Percentiles rank a stretch among this genome's conserved stretches.
Conservation (phyloP, 345 rosid genomes). For the Eucalyptus erythrocorys region DNA sequence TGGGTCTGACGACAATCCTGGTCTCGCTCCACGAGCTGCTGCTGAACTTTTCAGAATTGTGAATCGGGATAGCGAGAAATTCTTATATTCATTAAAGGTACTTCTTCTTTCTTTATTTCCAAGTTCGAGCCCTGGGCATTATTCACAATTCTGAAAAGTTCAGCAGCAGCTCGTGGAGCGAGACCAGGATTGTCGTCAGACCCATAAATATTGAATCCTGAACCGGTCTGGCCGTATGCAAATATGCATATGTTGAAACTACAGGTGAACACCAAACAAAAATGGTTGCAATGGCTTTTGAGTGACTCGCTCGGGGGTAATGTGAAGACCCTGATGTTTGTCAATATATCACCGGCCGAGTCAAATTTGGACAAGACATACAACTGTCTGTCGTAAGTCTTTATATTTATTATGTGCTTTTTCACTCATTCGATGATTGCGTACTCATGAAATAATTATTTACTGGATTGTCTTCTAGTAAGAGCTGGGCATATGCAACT, state of each 20-base stretch:
- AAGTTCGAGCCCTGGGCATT: no score
- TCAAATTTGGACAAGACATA: constrained; percentile 78
- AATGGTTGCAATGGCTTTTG: constrained; percentile 83
- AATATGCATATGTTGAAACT: constrained; percentile 90
- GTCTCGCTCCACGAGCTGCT: constrained; percentile 73
- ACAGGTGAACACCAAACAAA: no score
- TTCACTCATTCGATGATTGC: background rate
- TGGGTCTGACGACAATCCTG: constrained; percentile 65
- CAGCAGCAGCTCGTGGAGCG: constrained; percentile 73
- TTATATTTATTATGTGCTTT: background rate
- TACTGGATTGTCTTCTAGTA: background rate
- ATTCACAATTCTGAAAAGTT: constrained; percentile 54
- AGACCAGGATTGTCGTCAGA: constrained; percentile 65
- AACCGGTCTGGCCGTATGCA: constrained; percentile 97
- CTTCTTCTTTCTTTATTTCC: no score
- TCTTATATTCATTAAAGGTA: constrained; percentile 79
- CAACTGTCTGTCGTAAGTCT: constrained; percentile 66
- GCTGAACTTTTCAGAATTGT: constrained; percentile 71
- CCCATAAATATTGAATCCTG: constrained; percentile 92
- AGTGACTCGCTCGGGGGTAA: constrained; percentile 94
- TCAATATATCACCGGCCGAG: constrained; percentile 72
- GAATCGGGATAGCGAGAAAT: constrained; percentile 59
- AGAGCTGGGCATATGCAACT: background rate
- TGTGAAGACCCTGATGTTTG: constrained; percentile 93
- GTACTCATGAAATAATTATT: background rate